Evolutionary conservation across 1,284 basidiomycete genomes (phyloP).

Genomic region (Trichosporon ovoides): DNA sequence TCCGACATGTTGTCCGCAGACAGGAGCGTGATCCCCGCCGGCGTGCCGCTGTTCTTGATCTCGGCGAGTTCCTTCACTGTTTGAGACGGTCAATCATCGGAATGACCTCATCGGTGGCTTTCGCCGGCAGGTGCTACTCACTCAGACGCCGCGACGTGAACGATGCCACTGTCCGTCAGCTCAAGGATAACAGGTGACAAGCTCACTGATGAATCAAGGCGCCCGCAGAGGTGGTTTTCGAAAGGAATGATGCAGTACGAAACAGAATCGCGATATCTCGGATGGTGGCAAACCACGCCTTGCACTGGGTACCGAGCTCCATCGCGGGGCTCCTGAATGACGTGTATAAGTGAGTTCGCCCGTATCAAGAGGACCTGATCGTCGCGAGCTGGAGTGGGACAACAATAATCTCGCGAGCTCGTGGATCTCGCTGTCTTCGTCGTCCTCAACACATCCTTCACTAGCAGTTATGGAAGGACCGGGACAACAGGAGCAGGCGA

Average conservation of each 20-base stretch:
- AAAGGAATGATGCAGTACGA: neutral
- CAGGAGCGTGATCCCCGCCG: conserved; percentile 38
- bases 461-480: conserved; percentile 1
- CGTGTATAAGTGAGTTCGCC: neutral
- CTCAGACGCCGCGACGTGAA: conserved; percentile 16
- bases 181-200: neutral
- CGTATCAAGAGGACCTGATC: neutral
- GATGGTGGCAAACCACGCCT: neutral
- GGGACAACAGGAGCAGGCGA: conserved; percentile 2
- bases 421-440: no score
- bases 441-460: neutral
- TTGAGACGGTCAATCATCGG: neutral
- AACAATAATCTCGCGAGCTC: neutral
- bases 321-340: neutral
- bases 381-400: neutral
- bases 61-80: conserved; percentile 46
- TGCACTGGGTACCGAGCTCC: neutral
- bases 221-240: neutral
- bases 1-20: conserved; percentile 32
- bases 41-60: conserved; percentile 39
- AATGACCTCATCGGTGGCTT: neutral
- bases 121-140: neutral
- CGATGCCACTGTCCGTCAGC: conserved; percentile 16
- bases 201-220: conserved; percentile 3
- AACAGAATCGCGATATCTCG: neutral